These are phyloP conservation scores for Babesia divergens DNA, from an alignment of 169 alveolate genomes.

Conservation along the genomic window DNA sequence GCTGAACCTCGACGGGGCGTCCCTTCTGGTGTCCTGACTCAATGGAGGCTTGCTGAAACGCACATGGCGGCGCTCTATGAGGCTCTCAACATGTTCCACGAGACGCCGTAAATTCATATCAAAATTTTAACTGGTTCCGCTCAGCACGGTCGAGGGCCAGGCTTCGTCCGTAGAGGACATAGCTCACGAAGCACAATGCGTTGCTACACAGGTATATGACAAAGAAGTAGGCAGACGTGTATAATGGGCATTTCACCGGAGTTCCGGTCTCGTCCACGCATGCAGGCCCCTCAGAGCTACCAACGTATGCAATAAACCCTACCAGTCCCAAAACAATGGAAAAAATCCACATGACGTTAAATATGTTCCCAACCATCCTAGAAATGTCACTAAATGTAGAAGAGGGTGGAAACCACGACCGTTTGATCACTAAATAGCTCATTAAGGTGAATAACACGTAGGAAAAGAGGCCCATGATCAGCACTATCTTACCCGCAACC, in stretches of 20 bases:
- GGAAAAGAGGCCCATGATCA: conserved; percentile 2
- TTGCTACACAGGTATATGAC: neutral
- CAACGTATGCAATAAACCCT: conserved; percentile 6
- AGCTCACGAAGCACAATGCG: conserved; percentile 16
- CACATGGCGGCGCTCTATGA: conserved; percentile 26
- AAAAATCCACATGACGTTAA: conserved; percentile 12
- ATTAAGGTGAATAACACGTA: neutral
- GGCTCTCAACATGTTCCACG: conserved; percentile 7
- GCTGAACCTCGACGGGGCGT: conserved; percentile 9
- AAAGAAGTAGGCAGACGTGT: neutral
- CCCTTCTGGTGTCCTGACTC: neutral
- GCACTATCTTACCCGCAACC: conserved; percentile 1
- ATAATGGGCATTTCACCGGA: neutral
- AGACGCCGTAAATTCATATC: conserved; percentile 2
- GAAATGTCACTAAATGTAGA: neutral
- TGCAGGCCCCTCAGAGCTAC: neutral
- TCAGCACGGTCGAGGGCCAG: no score
- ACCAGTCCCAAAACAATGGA: conserved; percentile 3
- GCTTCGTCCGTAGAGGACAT: conserved; percentile 1
- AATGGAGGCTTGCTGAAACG: conserved; percentile 43
- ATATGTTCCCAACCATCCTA: neutral
- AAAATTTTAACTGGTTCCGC: no score
- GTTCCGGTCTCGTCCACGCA: conserved; percentile 46
- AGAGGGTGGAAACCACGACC: neutral
- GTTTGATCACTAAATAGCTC: neutral